Conservation (phyloP, 2,329 filamentous ascomycete species). For the Cladosporium sp. region DNA sequence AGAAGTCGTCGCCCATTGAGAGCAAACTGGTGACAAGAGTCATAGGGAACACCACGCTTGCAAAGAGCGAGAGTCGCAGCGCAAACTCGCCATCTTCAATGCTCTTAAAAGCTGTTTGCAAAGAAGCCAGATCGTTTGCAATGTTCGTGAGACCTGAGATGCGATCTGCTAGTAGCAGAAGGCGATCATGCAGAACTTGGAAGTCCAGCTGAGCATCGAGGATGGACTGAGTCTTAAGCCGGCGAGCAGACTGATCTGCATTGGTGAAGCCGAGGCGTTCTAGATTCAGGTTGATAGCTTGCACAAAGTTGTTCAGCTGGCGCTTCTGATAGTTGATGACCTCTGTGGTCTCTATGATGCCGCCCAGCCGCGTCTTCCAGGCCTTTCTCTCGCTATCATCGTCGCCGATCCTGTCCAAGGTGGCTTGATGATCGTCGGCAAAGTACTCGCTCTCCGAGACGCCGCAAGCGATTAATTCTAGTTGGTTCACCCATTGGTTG, state of each 20-base stretch:
- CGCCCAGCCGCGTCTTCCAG: slow-evolving; percentile 19
- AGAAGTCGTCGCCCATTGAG: slow-evolving; percentile 17
- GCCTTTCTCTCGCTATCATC: too few species aligned
- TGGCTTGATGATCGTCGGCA: slow-evolving; percentile 20
- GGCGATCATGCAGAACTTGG: slow-evolving; percentile 16
- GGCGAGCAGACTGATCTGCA: too few species aligned
- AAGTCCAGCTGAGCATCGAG: slow-evolving; percentile 22
- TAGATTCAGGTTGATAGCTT: slow-evolving; percentile 19
- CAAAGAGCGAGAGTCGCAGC: slow-evolving; percentile 20
- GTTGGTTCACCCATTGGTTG: slow-evolving; percentile 17
- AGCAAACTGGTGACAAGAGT: slow-evolving; percentile 17
- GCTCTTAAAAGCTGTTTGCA: slow-evolving; percentile 20
- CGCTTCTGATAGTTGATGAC: slow-evolving; percentile 22
- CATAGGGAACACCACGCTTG: slow-evolving; percentile 18
- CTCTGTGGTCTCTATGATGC: slow-evolving; percentile 16
- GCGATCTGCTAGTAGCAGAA: slow-evolving; percentile 18
- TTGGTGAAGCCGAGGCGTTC: slow-evolving; percentile 18
- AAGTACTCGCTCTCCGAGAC: slow-evolving; percentile 20
- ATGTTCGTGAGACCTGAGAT: slow-evolving; percentile 19
- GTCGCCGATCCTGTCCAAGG: neutral
- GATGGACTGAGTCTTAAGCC: neutral
- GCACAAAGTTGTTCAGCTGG: slow-evolving; percentile 20
- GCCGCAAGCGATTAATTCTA: slow-evolving; percentile 17
- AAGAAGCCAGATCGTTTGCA: slow-evolving; percentile 20
- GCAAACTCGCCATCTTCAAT: slow-evolving; percentile 21